Evolutionary conservation across 2,329 filamentous ascomycete genomes (phyloP).

Genomic region (Blumeriella jaapii): DNA sequence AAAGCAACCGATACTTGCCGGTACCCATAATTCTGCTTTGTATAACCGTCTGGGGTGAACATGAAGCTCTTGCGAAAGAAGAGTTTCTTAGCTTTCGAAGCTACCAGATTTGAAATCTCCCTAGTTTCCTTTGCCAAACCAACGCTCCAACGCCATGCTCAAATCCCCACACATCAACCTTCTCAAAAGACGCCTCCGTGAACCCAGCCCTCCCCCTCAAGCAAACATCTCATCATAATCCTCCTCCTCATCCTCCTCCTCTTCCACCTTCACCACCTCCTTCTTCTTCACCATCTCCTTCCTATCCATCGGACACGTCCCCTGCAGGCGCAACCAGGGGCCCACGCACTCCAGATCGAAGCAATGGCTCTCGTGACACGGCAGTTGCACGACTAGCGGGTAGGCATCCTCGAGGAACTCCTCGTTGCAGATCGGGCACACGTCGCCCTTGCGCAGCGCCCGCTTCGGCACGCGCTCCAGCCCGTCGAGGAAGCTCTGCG

Average conservation of each 20-base stretch:
- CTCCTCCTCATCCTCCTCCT: constrained; percentile 39
- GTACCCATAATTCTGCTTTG: too few species aligned
- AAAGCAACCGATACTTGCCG: too few species aligned
- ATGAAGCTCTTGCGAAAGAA: too few species aligned
- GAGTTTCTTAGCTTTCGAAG: too few species aligned
- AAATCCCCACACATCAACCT: constrained; percentile 4
- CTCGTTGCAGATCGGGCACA: constrained; percentile 54
- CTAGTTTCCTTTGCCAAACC: too few species aligned
- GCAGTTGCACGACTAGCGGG: constrained; percentile 51
- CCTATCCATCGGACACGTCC: constrained; percentile 52
- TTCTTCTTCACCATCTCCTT: constrained; percentile 47
- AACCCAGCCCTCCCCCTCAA: constrained; percentile 13
- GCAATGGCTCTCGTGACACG: constrained; percentile 44
- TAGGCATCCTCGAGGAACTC: constrained; percentile 49
- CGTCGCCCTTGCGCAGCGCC: constrained; percentile 35
- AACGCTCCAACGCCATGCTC: constrained; percentile 16
- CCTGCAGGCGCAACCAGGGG: constrained; percentile 53
- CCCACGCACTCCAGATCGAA: constrained; percentile 59
- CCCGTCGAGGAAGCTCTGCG: constrained; percentile 46
- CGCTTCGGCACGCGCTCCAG: constrained; percentile 47
- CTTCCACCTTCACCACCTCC: constrained; percentile 31
- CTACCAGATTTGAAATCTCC: too few species aligned
- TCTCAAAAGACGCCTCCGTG: too few species aligned
- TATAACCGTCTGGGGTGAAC: too few species aligned
- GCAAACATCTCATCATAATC: constrained; percentile 40